Percentiles rank a stretch among this genome's conserved stretches.
These are phyloP conservation scores for Epithele typhae DNA, from an alignment of 768 basidiomycete species.

Conservation along the genomic window DNA sequence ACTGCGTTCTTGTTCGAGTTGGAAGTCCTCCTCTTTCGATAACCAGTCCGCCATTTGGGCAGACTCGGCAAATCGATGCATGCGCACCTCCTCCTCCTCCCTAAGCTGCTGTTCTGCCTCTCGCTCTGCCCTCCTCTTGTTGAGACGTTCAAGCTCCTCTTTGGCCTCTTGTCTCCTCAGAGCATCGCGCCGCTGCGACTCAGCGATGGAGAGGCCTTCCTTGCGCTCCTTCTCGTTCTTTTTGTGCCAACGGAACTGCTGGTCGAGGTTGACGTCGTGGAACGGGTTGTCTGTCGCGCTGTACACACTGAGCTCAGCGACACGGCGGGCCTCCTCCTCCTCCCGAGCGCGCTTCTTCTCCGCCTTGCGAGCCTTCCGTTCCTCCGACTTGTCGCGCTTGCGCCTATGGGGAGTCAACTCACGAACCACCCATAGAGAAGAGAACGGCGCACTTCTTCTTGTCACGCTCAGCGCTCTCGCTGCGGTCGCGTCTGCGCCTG, in stretches of 20 bases:
- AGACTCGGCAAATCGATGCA: conserved; percentile 88
- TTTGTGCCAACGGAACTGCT: conserved; percentile 99
- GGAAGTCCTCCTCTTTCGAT: conserved; percentile 94
- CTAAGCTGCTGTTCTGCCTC: conserved; percentile 84
- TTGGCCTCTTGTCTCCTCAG: conserved; percentile 85
- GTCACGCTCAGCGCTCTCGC: conserved; percentile 34
- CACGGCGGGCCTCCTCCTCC: conserved; percentile 87
- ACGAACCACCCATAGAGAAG: not conserved
- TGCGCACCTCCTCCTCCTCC: conserved; percentile 89
- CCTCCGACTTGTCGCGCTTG: conserved; percentile 84
- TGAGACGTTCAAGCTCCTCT: conserved; percentile 91
- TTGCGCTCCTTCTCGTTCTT: conserved; percentile 96
- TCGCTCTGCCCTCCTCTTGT: conserved; percentile 84
- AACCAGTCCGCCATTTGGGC: conserved; percentile 99
- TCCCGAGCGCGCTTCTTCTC: conserved; percentile 82
- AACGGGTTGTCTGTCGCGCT: conserved; percentile 97
- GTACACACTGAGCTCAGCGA: conserved; percentile 94
- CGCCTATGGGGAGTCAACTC: conserved; percentile 39
- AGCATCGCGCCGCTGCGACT: conserved; percentile 76
- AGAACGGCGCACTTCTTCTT: conserved; percentile 43
- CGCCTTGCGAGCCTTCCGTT: conserved; percentile 77
- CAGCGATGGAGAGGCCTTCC: conserved; percentile 72
- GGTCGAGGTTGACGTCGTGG: conserved; percentile 93
- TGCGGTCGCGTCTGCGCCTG: conserved; percentile 19
- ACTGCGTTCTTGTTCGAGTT: conserved; percentile 87